Percentiles rank a stretch among this genome's conserved stretches.
Evolutionary conservation across 2,329 filamentous ascomycete species (phyloP).

Genomic region (Penicillium rolfsii): DNA sequence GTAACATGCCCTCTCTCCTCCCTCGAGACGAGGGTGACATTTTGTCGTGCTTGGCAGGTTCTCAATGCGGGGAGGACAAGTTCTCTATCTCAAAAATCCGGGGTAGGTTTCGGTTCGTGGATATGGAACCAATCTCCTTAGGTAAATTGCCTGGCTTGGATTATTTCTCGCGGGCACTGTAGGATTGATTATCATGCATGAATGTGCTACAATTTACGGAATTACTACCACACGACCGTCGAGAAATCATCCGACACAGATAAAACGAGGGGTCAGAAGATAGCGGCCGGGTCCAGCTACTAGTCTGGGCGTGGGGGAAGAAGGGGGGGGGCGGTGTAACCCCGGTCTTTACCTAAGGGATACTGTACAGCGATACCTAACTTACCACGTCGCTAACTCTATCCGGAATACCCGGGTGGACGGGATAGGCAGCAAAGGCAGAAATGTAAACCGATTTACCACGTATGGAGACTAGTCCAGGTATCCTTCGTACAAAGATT

Average conservation of each 20-base stretch:
- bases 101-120: constrained; percentile 6
- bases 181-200: neutral
- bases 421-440: neutral
- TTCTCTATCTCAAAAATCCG: constrained; percentile 4
- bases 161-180: neutral
- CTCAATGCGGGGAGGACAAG: constrained; percentile 7
- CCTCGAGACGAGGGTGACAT: constrained; percentile 17
- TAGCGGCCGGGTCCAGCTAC: neutral
- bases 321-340: neutral
- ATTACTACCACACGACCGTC: neutral
- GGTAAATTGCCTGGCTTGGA: neutral
- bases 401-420: constrained; percentile 1
- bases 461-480: neutral
- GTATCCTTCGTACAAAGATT: neutral
- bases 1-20: neutral
- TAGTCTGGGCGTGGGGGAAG: neutral
- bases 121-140: neutral
- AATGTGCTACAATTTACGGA: neutral
- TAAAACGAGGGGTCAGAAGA: neutral
- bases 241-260: neutral
- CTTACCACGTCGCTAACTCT: neutral
- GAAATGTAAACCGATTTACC: no score
- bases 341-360: constrained; percentile 1
- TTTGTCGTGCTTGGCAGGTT: constrained; percentile 19
- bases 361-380: neutral